Evolutionary conservation across 495 filamentous ascomycete species (phyloP).

Genomic region (Neurospora sp.): DNA sequence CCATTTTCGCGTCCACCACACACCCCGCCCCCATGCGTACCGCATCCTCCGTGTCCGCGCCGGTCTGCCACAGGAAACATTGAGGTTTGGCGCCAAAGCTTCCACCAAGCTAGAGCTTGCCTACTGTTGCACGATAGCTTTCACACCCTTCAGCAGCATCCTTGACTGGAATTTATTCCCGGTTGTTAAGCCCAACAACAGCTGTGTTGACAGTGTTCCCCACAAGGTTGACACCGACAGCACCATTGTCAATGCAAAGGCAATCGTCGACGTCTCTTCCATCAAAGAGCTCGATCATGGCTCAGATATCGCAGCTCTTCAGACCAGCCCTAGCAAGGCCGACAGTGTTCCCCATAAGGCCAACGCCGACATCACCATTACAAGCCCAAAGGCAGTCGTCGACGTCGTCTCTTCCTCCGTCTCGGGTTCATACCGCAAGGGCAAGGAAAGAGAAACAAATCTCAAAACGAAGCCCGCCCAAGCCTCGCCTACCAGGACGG

Average conservation of each 20-base stretch:
- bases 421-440: conserved; percentile 20
- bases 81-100: neutral
- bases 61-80: neutral
- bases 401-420: conserved; percentile 25
- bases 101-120: neutral
- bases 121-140: neutral
- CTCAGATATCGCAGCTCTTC: neutral
- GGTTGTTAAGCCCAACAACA: neutral
- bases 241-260: neutral
- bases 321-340: no score
- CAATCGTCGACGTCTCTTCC: neutral
- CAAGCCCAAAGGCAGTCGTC: neutral
- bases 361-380: neutral
- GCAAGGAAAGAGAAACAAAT: conserved; percentile 1
- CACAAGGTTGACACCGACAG: neutral
- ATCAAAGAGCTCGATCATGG: neutral
- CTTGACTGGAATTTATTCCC: neutral
- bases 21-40: neutral
- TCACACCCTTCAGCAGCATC: neutral
- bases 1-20: neutral
- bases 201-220: neutral
- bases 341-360: neutral
- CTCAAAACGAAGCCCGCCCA: conserved; percentile 29
- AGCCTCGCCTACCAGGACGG: conserved; percentile 7
- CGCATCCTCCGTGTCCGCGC: neutral